Evolutionary conservation across 768 basidiomycete species (phyloP), one percentile per base, ranked within the genome.

Genomic region (Mycena rosella): DNA sequence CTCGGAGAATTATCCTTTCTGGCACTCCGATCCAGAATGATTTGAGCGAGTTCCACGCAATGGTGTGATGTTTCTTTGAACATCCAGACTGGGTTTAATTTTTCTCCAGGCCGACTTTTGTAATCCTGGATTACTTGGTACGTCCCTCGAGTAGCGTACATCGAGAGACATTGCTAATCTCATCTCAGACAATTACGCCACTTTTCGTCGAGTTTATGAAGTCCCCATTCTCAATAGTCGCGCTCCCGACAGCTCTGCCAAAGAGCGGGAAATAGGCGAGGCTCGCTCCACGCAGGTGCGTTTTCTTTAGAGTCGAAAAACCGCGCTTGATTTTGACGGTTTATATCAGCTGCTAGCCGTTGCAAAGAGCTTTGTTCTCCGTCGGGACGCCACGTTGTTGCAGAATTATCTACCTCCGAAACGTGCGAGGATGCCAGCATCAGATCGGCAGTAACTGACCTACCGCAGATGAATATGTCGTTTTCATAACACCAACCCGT

Each of bases 1-100:
- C 85, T 14, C 84, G 94, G 26, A 82, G 97, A 40, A 85, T 98
- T 68, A 96, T 99, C 40, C 83, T 99, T 5, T 96, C 96, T 0
- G 98, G 98, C 34, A 99, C 98, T 1, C 98, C 98, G 0, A 94
- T 99, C 45, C 98, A 99, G 77, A 99, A 99, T 78, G 95, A 98
- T 77, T 80, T 99, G 30, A 84, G 92, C 69, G 98, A 99, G 78
- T 97, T 97, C 75, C 97, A 98, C 78, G 88, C 96, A 5, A 99
- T 99, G 97, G 96, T 96, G 69, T 86, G 73, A 29, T 15, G 48
- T 51, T 51, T 32, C 26, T 27, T 58, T 36, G 26, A 10, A 32
- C 42, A 57, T 36, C 44, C 20, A 55, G 11, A 17, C n/a, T 36
- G 4, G 51, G 60, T 40, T 26, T 56, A 45, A 62, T 44, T 65